phyloP scores from a whole-genome alignment of 371 early-diverging fungal genomes.

The Batkoa obscura region DNA sequence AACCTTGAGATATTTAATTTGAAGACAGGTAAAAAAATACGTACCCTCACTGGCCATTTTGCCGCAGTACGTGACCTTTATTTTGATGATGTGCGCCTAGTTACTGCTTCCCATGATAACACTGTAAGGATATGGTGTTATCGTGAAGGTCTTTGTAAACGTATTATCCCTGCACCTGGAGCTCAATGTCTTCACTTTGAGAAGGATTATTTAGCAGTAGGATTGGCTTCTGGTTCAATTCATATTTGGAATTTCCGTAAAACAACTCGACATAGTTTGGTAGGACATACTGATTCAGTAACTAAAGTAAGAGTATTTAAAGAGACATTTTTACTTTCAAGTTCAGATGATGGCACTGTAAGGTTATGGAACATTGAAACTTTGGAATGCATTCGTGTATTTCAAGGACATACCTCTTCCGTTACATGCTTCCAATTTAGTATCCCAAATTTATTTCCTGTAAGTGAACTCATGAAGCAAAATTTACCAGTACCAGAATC shows the following conservation, averaged over 20 bases:
- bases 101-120: constrained; percentile 78
- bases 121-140: constrained; percentile 96
- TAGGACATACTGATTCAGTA: constrained; percentile 72
- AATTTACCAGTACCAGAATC: constrained; percentile 7
- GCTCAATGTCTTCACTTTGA: constrained; percentile 73
- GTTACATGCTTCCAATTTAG: constrained; percentile 34
- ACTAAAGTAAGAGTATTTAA: constrained; percentile 64
- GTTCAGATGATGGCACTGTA: constrained; percentile 61
- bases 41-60: constrained; percentile 63
- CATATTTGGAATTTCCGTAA: constrained; percentile 78
- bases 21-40: constrained; percentile 48
- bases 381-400: constrained; percentile 39
- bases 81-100: constrained; percentile 62
- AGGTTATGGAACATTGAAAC: constrained; percentile 66
- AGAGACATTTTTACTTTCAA: constrained; percentile 47
- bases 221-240: constrained; percentile 70
- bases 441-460: constrained; percentile 11
- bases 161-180: constrained; percentile 68
- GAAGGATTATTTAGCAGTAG: constrained; percentile 52
- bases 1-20: constrained; percentile 65
- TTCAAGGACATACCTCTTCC: constrained; percentile 60
- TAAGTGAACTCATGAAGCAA: constrained; percentile 6
- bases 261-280: constrained; percentile 53
- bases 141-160: constrained; percentile 70
- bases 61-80: constrained; percentile 69